Evolutionary conservation across 768 basidiomycete species (phyloP).

Genomic region (Xerocomus brunneocitrinus): DNA sequence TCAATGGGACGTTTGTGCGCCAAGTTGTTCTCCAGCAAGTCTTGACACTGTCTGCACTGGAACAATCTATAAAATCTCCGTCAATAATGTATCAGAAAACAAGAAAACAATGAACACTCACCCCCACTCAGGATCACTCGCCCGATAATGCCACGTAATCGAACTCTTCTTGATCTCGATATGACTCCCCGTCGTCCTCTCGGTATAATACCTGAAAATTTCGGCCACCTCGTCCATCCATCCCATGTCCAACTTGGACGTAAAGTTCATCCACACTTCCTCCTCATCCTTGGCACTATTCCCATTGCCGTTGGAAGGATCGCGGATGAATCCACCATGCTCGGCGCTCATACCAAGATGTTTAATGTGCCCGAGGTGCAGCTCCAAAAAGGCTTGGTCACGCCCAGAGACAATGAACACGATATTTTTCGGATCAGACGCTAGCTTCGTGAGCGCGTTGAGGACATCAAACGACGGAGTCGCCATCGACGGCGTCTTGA

Average conservation of each 20-base stretch:
- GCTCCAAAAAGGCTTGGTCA: slow-evolving; percentile 86
- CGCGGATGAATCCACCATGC: slow-evolving; percentile 89
- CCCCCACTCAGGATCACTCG: slow-evolving; percentile 95
- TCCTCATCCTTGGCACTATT: neutral
- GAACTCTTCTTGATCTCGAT: slow-evolving; percentile 97
- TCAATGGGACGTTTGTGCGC: slow-evolving; percentile 93
- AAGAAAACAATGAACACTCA: slow-evolving; percentile 34
- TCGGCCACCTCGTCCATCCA: slow-evolving; percentile 97
- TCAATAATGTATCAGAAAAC: too few relatives aligned
- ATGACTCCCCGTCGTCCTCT: slow-evolving; percentile 93
- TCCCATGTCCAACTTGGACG: slow-evolving; percentile 89
- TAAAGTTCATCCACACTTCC: slow-evolving; percentile 78
- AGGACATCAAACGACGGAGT: slow-evolving; percentile 73
- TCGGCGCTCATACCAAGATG: slow-evolving; percentile 91
- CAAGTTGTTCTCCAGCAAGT: slow-evolving; percentile 90
- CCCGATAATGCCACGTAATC: slow-evolving; percentile 97
- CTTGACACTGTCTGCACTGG: slow-evolving; percentile 96
- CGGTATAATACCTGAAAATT: slow-evolving; percentile 95
- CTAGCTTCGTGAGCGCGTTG: slow-evolving; percentile 64
- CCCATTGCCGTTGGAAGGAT: slow-evolving; percentile 46
- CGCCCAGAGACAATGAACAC: slow-evolving; percentile 98
- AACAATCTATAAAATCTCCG: slow-evolving; percentile 38
- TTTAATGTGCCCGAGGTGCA: slow-evolving; percentile 81
- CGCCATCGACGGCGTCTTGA: slow-evolving; percentile 88
- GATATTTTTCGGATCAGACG: slow-evolving; percentile 79